Evolutionary conservation across 371 early-diverging fungal genomes (phyloP).

Genomic region (Rhizomucor pusillus): DNA sequence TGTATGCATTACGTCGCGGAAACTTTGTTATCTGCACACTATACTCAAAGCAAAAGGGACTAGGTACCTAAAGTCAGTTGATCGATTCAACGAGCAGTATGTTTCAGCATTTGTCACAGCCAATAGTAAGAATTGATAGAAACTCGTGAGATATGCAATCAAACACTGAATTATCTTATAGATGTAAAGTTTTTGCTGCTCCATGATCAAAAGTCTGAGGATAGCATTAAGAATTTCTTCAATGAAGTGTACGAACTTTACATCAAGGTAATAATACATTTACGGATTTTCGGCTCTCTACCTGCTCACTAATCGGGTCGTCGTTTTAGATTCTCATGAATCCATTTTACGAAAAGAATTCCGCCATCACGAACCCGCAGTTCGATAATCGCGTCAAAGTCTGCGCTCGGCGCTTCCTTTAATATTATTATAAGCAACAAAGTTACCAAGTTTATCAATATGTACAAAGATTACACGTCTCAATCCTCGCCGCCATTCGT

Average conservation of each 20-base stretch:
- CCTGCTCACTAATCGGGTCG: background rate
- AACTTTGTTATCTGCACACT: background rate
- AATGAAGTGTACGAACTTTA: conserved; percentile 89
- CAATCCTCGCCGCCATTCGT: conserved; percentile 10
- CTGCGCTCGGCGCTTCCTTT: conserved; percentile 78
- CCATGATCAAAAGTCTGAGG: conserved; percentile 86
- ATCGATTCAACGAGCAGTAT: conserved; percentile 91
- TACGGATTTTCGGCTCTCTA: too few species aligned
- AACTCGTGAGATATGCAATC: background rate
- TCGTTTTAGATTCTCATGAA: conserved; percentile 71
- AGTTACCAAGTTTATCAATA: background rate
- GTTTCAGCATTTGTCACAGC: conserved; percentile 92
- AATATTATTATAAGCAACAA: conserved; percentile 12
- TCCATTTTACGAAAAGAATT: conserved; percentile 87
- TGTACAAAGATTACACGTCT: background rate
- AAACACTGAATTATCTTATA: conserved; percentile 17
- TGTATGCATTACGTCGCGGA: conserved; percentile 43
- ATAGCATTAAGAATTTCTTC: conserved; percentile 89
- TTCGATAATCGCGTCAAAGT: conserved; percentile 82
- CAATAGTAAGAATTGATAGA: conserved; percentile 55
- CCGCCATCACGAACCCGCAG: conserved; percentile 72
- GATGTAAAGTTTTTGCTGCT: conserved; percentile 88
- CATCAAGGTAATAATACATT: conserved; percentile 69
- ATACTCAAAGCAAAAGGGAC: background rate
- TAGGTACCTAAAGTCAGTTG: conserved; percentile 92